Evolutionary conservation across 345 rosid genomes (phyloP), one percentile per base, ranked within the genome.

Genomic region (Citrus reticulata): DNA sequence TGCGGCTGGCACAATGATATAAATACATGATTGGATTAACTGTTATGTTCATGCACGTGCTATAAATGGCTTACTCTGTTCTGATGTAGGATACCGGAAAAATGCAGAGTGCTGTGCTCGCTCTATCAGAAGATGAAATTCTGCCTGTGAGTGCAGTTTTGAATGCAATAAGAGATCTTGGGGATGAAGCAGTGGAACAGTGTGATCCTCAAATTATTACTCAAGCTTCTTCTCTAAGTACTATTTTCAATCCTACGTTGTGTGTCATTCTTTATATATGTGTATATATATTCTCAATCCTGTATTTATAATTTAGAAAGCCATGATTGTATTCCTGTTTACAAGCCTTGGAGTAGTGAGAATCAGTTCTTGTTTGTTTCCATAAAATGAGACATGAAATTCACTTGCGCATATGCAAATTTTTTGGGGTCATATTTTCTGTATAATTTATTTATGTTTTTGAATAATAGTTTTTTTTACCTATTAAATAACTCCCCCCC

Each of bases 181-280:
- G 66, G 27, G 72, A 58, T 65, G 85, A 69, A 25, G 77, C 30
- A 22, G 64, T 77, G n/a, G 85, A 85, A 40, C 81, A 78, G 27
- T 88, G 78, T 25, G 85, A 83, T 76, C 83, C 90, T 80, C 86
- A 81, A 71, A 79, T 90, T 40, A 70, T 90, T 71, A 82, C 90
- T 29, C 91, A 85, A 72, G 93, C 90, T 30, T 81, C 87, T 42
- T 78, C 79, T 32, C 67, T 85, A 70, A 77, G 93, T 88, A 86
- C 25, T 11, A 39, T 74, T 29, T 74, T 51, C 57, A 32, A 40
- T 32, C 80, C 62, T 46, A 20, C 19, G 13, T 62, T 27, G 9
- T 32, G 62, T 71, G 25, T 55, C 14, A 27, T 27, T 40, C 46
- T 37, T 37, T 37, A 37, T 39, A 39, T 39, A 39, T 39, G 8